A percentile compares a stretch with the other conserved stretches of the same genome.
Evolutionary conservation across 2,329 filamentous ascomycete species (phyloP).

Genomic region (Xenoacremonium recifei): DNA sequence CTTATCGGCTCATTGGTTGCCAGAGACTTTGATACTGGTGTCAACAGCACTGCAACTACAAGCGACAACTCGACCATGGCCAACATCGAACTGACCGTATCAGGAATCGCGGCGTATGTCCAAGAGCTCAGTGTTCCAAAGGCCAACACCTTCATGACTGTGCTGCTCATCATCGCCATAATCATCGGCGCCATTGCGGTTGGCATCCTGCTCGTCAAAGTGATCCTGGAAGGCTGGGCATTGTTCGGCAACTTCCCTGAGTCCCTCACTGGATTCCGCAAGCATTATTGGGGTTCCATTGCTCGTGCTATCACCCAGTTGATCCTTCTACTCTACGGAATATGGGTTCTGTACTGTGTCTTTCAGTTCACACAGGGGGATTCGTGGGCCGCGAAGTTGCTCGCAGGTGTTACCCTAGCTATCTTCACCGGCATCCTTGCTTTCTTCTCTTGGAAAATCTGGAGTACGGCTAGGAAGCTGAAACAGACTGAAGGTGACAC

Average conservation of each 20-base stretch:
- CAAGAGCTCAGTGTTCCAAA: conserved; percentile 81
- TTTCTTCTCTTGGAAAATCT: conserved; percentile 86
- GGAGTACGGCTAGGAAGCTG: conserved; percentile 68
- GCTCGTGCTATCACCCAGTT: conserved; percentile 85
- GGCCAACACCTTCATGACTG: conserved; percentile 94
- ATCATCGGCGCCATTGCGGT: conserved; percentile 81
- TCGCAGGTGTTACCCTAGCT: conserved; percentile 78
- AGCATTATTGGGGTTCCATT: conserved; percentile 94
- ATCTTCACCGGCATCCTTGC: conserved; percentile 78
- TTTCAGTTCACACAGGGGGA: conserved; percentile 94
- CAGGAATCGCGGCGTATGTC: conserved; percentile 79
- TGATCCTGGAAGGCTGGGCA: conserved; percentile 87
- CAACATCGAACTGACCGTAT: conserved; percentile 53
- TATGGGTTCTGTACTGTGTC: conserved; percentile 94
- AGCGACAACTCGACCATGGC: conserved; percentile 22
- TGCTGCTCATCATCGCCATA: conserved; percentile 85
- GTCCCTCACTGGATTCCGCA: conserved; percentile 77
- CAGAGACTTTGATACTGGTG: conserved; percentile 50
- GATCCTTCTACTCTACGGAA: conserved; percentile 86
- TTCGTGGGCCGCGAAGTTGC: conserved; percentile 85
- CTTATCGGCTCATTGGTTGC: conserved; percentile 48
- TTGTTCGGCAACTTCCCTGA: conserved; percentile 86
- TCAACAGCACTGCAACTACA: conserved; percentile 36
- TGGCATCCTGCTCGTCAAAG: conserved; percentile 84
- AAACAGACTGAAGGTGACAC: conserved; percentile 74